phyloP scores from a whole-genome alignment of 116 monocot genomes.

The Papilionanthe hybrid region DNA sequence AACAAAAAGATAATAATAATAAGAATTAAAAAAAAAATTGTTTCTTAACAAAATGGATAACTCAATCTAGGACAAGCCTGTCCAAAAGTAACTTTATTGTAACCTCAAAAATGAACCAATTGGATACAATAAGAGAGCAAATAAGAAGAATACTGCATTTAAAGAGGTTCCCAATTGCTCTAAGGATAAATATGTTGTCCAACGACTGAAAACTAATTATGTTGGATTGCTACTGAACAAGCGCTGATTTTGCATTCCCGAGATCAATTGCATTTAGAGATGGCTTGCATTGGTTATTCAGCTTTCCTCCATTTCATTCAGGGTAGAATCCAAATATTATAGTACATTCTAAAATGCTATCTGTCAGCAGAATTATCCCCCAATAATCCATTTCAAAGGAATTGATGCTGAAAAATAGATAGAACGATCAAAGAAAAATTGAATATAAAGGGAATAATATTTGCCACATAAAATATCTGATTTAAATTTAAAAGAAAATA shows the following conservation, averaged over 20 bases:
- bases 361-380: neutral
- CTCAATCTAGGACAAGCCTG: neutral
- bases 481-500: too few species aligned
- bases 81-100: neutral
- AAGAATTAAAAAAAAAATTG: too few species aligned
- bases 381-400: neutral
- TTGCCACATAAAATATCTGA: neutral
- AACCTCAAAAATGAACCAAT: neutral
- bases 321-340: too few species aligned
- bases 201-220: neutral
- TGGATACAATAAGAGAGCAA: neutral
- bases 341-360: too few species aligned
- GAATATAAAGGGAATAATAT: neutral
- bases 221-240: neutral
- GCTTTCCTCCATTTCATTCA: too few species aligned
- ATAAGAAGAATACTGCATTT: neutral
- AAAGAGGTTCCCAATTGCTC: neutral
- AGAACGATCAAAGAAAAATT: neutral
- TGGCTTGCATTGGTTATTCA: neutral
- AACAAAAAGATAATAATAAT: too few species aligned
- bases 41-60: neutral
- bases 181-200: neutral
- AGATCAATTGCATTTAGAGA: neutral
- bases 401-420: neutral
- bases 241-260: neutral